Evolutionary conservation across 345 rosid genomes (phyloP).

Genomic region (Corchorus olitorius): DNA sequence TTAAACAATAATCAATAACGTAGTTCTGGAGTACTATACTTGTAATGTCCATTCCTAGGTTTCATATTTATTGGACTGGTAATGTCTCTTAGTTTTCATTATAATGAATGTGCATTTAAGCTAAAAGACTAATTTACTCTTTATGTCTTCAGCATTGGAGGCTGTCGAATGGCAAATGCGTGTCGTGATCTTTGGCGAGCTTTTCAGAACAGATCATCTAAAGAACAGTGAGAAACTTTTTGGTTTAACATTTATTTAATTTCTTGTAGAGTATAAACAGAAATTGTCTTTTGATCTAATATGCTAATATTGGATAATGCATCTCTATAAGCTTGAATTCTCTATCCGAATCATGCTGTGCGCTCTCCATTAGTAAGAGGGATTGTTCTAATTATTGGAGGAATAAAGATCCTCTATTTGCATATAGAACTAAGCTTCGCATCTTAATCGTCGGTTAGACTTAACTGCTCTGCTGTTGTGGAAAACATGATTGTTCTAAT

Average conservation of each 20-base stretch:
- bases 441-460: no score
- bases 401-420: no score
- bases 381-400: background rate
- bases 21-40: no score
- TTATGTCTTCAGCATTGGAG: slow-evolving; percentile 14
- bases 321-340: background rate
- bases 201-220: background rate
- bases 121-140: background rate
- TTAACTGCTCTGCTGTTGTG: no score
- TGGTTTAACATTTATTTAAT: background rate
- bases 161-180: slow-evolving; percentile 1
- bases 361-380: background rate
- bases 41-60: no score
- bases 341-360: background rate
- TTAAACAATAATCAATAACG: no score
- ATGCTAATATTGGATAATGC: background rate
- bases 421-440: no score
- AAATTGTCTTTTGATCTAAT: background rate
- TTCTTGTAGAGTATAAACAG: background rate
- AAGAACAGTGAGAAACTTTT: slow-evolving; percentile 7
- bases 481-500: no score
- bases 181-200: background rate
- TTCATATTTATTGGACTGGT: background rate
- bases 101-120: background rate
- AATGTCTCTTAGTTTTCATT: background rate